Evolutionary conservation across 352 stramenopile genomes (phyloP).

Genomic region (Aphanomyces invadans): DNA sequence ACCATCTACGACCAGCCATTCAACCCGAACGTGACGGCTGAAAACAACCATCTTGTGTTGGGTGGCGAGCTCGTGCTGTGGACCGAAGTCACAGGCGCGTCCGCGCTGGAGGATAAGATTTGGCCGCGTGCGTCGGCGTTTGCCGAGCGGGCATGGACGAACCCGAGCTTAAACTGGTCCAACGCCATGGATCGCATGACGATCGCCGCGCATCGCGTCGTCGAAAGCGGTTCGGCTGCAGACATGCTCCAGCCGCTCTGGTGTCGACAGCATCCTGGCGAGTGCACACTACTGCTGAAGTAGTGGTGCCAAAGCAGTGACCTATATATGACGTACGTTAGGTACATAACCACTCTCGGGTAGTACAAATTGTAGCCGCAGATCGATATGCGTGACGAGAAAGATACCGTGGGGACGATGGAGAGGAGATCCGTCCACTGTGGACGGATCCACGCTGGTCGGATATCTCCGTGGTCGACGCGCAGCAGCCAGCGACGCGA

Average conservation of each 20-base stretch:
- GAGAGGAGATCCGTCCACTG: no score
- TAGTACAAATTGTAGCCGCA: no score
- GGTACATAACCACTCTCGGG: neutral
- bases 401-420: no score
- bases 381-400: no score
- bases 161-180: conserved; percentile 14
- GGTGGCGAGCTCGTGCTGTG: conserved; percentile 15
- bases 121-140: conserved; percentile 17
- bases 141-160: conserved; percentile 15
- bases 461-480: no score
- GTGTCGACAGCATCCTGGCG: conserved; percentile 13
- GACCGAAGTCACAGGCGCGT: conserved; percentile 10
- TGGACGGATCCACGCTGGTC: no score
- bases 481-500: no score
- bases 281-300: conserved; percentile 4
- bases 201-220: conserved; percentile 8
- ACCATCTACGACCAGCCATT: conserved; percentile 23
- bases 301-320: no score
- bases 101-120: conserved; percentile 9
- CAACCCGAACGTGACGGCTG: conserved; percentile 7
- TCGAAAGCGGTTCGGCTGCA: neutral
- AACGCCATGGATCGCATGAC: conserved; percentile 16
- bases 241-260: conserved; percentile 15
- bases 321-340: no score
- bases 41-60: conserved; percentile 7